Evolutionary conservation across 768 basidiomycete genomes (phyloP).

Genomic region (Phanerochaete sordida): DNA sequence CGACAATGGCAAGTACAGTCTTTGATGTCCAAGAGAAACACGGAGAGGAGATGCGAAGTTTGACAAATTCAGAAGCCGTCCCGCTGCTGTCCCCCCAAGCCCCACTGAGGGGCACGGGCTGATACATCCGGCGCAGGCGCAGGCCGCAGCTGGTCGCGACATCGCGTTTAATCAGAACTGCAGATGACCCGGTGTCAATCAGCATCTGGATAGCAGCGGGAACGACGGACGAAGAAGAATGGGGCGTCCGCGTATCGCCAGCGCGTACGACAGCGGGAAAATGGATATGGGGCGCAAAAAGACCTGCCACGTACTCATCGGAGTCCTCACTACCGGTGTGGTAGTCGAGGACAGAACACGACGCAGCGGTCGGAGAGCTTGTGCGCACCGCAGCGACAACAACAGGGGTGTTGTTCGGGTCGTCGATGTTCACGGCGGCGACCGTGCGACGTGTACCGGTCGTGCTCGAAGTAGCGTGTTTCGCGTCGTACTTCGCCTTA

Average conservation of each 20-base stretch:
- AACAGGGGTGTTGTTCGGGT: too few relatives aligned
- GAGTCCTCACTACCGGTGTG: not conserved
- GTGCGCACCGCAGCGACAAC: not conserved
- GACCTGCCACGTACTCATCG: conserved; percentile 1
- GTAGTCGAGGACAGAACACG: not conserved
- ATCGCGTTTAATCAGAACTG: not conserved
- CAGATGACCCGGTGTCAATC: conserved; percentile 1
- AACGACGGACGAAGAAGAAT: not conserved
- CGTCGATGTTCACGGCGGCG: not conserved
- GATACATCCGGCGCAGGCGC: not conserved
- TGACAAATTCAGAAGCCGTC: not conserved
- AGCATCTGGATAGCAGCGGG: not conserved
- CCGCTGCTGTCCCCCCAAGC: too few relatives aligned
- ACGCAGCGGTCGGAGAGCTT: not conserved
- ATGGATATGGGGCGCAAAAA: not conserved
- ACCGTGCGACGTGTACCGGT: not conserved
- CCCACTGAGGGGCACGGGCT: not conserved
- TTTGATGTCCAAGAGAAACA: not conserved
- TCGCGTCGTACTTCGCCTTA: not conserved
- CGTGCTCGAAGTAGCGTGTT: not conserved
- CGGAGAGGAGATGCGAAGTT: not conserved
- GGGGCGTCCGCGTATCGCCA: not conserved
- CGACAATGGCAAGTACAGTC: not conserved
- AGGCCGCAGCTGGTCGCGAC: not conserved
- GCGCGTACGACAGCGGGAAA: not conserved